phyloP scores from a whole-genome alignment of 1,139 yeast genomes.

The Meyerozyma athensensis region DNA sequence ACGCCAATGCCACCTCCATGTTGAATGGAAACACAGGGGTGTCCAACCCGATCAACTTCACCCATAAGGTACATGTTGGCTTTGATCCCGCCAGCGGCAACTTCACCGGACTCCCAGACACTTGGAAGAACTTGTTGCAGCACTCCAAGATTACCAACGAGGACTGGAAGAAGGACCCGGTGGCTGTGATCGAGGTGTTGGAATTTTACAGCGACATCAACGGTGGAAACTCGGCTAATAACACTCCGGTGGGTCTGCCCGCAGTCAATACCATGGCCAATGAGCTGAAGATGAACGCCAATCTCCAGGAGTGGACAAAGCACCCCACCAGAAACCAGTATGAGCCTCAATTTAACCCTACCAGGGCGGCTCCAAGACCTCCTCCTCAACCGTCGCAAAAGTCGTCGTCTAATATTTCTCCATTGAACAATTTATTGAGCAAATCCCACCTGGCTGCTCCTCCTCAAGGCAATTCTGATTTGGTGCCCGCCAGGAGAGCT shows the following conservation, averaged over 20 bases:
- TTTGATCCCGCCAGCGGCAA: conserved; percentile 69
- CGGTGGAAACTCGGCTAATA: conserved; percentile 26
- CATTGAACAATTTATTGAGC: conserved; percentile 31
- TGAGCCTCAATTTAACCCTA: conserved; percentile 26
- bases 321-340: conserved; percentile 23
- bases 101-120: conserved; percentile 74
- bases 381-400: conserved; percentile 40
- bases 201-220: conserved; percentile 67
- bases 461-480: conserved; percentile 17
- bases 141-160: conserved; percentile 78
- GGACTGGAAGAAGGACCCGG: conserved; percentile 80
- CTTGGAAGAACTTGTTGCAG: conserved; percentile 70
- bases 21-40: conserved; percentile 54
- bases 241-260: conserved; percentile 27
- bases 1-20: conserved; percentile 15
- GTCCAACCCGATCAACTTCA: conserved; percentile 74
- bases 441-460: conserved; percentile 16
- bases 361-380: conserved; percentile 42
- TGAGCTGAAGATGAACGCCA: conserved; percentile 14
- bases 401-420: conserved; percentile 23
- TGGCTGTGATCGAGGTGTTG: conserved; percentile 85
- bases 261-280: conserved; percentile 13
- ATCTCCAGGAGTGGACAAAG: conserved; percentile 40
- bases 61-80: conserved; percentile 61
- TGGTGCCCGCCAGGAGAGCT: conserved; percentile 45